These are phyloP conservation scores for Ceratorhiza oryzae-sativae DNA, from an alignment of 1,284 basidiomycete species.

Conservation along the genomic window DNA sequence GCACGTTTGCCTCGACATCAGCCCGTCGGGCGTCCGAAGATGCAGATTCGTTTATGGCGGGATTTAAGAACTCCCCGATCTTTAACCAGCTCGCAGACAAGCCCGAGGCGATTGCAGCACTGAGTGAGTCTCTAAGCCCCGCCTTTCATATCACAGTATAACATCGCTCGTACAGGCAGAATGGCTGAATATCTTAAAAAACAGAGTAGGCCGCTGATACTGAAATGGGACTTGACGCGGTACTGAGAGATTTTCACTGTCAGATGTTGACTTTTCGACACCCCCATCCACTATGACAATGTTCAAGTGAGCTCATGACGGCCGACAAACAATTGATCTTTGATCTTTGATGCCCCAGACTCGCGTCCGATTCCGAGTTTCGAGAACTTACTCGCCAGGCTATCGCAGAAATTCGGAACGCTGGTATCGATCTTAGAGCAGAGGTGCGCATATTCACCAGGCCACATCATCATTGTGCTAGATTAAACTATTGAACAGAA, in stretches of 20 bases:
- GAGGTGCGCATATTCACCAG: slow-evolving; percentile 51
- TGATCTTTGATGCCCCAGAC: slow-evolving; percentile 50
- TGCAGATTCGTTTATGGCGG: slow-evolving; percentile 40
- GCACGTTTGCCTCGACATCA: neutral
- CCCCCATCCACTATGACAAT: slow-evolving; percentile 17
- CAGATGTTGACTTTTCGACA: slow-evolving; percentile 59
- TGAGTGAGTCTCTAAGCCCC: neutral
- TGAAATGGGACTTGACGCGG: neutral
- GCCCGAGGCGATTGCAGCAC: slow-evolving; percentile 55
- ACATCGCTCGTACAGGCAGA: slow-evolving; percentile 53
- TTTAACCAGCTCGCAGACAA: slow-evolving; percentile 60
- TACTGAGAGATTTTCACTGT: neutral
- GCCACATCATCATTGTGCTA: neutral
- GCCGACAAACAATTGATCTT: slow-evolving; percentile 53
- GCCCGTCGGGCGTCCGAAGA: slow-evolving; percentile 17
- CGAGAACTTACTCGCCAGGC: slow-evolving; percentile 58
- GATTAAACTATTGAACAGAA: slow-evolving; percentile 11
- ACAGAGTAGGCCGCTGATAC: slow-evolving; percentile 55
- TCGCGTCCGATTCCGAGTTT: slow-evolving; percentile 62
- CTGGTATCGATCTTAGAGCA: slow-evolving; percentile 62
- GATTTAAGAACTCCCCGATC: slow-evolving; percentile 56
- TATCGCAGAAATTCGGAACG: slow-evolving; percentile 62
- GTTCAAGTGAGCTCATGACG: slow-evolving; percentile 17
- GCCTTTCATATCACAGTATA: neutral
- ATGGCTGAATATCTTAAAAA: slow-evolving; percentile 58